Conservation (phyloP, 768 basidiomycete species). For the Tylopilus subfusipes region DNA sequence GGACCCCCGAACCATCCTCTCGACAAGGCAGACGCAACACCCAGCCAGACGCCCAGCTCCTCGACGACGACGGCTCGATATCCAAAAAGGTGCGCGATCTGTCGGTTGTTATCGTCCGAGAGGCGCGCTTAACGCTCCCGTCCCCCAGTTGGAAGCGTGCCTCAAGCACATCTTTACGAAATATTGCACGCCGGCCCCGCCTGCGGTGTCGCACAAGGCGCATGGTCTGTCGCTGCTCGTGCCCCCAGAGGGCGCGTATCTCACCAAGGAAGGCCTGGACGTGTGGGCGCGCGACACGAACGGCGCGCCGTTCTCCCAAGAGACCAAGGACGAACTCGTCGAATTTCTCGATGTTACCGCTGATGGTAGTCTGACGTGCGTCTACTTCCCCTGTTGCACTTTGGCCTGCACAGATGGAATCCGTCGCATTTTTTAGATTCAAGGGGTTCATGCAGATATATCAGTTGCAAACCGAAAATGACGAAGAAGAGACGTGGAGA, state of each 20-base stretch:
- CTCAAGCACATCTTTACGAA: conserved; percentile 77
- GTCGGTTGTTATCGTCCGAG: neutral
- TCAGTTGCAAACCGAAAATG: conserved; percentile 80
- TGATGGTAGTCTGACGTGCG: conserved; percentile 70
- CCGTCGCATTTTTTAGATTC: conserved; percentile 41
- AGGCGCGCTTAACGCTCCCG: neutral
- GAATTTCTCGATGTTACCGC: conserved; percentile 75
- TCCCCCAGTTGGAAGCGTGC: conserved; percentile 57
- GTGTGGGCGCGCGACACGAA: conserved; percentile 79
- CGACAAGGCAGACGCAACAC: conserved; percentile 56
- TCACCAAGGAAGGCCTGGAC: conserved; percentile 61
- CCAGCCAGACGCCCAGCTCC: conserved; percentile 48
- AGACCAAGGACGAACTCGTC: conserved; percentile 72
- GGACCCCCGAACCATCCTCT: conserved; percentile 61
- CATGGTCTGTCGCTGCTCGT: conserved; percentile 34
- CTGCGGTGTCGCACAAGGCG: conserved; percentile 17
- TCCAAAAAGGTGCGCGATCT: conserved; percentile 50
- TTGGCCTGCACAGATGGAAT: neutral
- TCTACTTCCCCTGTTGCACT: conserved; percentile 8
- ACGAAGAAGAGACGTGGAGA: conserved; percentile 82
- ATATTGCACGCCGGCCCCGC: conserved; percentile 55
- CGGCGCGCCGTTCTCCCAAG: conserved; percentile 72
- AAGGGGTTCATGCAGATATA: conserved; percentile 82
- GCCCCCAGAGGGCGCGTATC: conserved; percentile 52
- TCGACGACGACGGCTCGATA: conserved; percentile 69